Conservation (phyloP, 352 stramenopile genomes). For the Pythium sukuiense region DNA sequence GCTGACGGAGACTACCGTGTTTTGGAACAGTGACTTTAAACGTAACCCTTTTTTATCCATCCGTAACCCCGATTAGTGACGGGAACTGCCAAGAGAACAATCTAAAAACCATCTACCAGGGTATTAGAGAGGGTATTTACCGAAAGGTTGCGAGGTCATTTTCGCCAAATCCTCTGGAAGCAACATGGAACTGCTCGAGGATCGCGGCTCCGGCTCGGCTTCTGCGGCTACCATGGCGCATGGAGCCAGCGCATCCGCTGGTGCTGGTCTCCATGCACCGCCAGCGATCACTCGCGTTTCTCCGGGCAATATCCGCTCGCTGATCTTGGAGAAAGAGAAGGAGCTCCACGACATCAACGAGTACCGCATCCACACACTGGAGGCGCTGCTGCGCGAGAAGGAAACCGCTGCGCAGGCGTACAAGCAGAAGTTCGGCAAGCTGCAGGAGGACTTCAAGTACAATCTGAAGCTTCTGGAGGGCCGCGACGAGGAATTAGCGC, state of each 20-base stretch:
- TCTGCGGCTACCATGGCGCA: constrained; percentile 4
- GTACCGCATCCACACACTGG: constrained; percentile 83
- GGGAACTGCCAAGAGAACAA: not conserved
- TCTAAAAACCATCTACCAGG: too few species aligned
- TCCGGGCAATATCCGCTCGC: constrained; percentile 73
- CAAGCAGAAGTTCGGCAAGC: constrained; percentile 80
- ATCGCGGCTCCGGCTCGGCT: not conserved
- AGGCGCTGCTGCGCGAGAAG: constrained; percentile 78
- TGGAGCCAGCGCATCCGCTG: not conserved
- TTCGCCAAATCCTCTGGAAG: not conserved
- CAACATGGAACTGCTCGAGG: constrained; percentile 19
- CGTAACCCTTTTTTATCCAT: not conserved
- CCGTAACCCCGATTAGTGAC: not conserved
- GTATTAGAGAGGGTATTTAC: too few species aligned
- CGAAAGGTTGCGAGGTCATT: constrained; percentile 20
- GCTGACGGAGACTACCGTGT: not conserved
- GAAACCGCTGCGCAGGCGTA: constrained; percentile 39
- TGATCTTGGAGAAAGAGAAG: constrained; percentile 90
- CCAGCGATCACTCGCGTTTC: constrained; percentile 33
- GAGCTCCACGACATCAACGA: constrained; percentile 93
- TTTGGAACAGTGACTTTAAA: not conserved
- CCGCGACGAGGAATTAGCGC: constrained; percentile 86
- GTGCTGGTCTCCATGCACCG: not conserved
- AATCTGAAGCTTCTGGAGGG: constrained; percentile 91
- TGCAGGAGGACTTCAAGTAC: constrained; percentile 94